Conservation (phyloP, 306 rosid genomes). For the Dalbergia oliveri region DNA sequence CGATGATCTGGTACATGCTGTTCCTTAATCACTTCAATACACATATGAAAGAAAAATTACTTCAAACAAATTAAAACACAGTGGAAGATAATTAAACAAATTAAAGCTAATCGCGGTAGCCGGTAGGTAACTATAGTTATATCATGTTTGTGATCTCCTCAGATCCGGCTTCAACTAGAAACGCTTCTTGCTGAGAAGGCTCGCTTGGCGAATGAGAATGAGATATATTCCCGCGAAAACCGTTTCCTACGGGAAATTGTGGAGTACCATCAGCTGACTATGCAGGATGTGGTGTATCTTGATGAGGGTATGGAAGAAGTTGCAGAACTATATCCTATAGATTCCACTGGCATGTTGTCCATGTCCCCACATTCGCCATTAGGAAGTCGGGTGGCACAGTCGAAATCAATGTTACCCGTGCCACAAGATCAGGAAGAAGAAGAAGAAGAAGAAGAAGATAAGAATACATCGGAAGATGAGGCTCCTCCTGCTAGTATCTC, state of each 20-base stretch:
- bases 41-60: too few relatives aligned
- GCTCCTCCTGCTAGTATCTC: conserved; percentile 28
- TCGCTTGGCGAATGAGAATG: conserved; percentile 82
- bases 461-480: conserved; percentile 24
- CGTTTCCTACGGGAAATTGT: conserved; percentile 88
- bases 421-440: conserved; percentile 39
- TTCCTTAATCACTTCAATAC: too few relatives aligned
- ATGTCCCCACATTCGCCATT: conserved; percentile 54
- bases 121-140: too few relatives aligned
- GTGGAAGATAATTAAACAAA: too few relatives aligned
- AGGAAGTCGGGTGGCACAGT: background rate
- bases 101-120: too few relatives aligned
- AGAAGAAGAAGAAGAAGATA: background rate
- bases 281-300: conserved; percentile 82
- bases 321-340: conserved; percentile 67
- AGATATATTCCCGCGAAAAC: conserved; percentile 81
- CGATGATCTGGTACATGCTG: conserved; percentile 76
- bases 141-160: background rate
- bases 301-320: conserved; percentile 80
- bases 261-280: conserved; percentile 87
- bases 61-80: too few relatives aligned
- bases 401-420: conserved; percentile 44
- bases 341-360: conserved; percentile 47
- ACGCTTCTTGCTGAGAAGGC: conserved; percentile 90
- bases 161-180: conserved; percentile 92